These are phyloP conservation scores for Wickerhamiella spandovensis DNA, from an alignment of 805 yeast species.

Conservation along the genomic window DNA sequence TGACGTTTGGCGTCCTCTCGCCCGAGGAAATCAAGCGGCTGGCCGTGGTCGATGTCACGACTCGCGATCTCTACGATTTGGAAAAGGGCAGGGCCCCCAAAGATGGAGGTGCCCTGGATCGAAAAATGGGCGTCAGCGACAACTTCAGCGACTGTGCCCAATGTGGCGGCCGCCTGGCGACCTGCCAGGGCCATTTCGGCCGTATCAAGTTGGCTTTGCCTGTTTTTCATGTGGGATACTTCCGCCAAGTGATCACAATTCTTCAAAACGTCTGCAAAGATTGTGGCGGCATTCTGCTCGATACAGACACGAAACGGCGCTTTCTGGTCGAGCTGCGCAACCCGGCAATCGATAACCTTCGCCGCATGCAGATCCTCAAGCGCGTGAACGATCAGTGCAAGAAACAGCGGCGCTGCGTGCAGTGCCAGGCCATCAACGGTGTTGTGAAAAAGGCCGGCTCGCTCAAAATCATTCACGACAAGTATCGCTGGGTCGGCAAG, in stretches of 20 bases:
- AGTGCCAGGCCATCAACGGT: constrained; percentile 84
- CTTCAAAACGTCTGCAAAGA: constrained; percentile 82
- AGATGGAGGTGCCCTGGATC: constrained; percentile 76
- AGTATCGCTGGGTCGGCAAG: constrained; percentile 91
- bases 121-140: constrained; percentile 87
- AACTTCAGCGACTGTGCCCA: constrained; percentile 78
- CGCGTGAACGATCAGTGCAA: constrained; percentile 83
- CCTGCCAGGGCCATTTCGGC: constrained; percentile 98
- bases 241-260: constrained; percentile 78
- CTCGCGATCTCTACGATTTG: constrained; percentile 82
- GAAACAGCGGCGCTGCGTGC: constrained; percentile 80
- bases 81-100: constrained; percentile 82
- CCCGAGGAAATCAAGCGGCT: constrained; percentile 85
- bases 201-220: constrained; percentile 88
- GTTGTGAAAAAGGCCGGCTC: constrained; percentile 97
- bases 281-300: constrained; percentile 67
- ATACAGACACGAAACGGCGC: constrained; percentile 54
- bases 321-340: constrained; percentile 69
- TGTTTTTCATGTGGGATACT: constrained; percentile 94
- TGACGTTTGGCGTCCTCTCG: constrained; percentile 86
- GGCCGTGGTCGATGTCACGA: constrained; percentile 84
- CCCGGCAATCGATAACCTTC: constrained; percentile 79
- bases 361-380: constrained; percentile 81
- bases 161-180: constrained; percentile 80
- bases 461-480: constrained; percentile 86